Percentiles rank a stretch among this genome's conserved stretches.
Conservation (phyloP, 768 basidiomycete species). For the Xanthoconium stramineum region DNA sequence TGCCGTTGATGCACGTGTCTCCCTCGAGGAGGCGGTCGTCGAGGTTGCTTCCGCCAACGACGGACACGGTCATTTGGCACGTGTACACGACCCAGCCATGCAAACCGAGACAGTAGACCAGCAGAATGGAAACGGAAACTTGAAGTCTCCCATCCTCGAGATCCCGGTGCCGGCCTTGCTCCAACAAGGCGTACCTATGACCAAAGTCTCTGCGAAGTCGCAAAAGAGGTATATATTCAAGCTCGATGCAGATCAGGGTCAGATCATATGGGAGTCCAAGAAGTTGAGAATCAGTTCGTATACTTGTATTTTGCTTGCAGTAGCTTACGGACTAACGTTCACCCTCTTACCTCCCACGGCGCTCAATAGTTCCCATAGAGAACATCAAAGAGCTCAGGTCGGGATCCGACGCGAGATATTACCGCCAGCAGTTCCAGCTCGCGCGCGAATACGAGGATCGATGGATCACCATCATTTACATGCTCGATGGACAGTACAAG, state of each 20-base stretch:
- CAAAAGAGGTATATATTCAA: constrained; percentile 68
- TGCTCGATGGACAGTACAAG: constrained; percentile 75
- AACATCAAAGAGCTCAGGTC: constrained; percentile 84
- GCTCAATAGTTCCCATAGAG: constrained; percentile 70
- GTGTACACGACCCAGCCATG: constrained; percentile 5
- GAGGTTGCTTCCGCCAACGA: not conserved
- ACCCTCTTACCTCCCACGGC: not conserved
- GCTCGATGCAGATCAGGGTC: constrained; percentile 77
- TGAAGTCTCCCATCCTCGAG: constrained; percentile 28
- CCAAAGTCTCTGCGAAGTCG: constrained; percentile 78
- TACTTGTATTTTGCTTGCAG: not conserved
- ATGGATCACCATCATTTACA: constrained; percentile 87
- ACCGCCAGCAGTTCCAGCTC: constrained; percentile 67
- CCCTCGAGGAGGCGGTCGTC: not conserved
- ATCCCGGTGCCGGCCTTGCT: constrained; percentile 55
- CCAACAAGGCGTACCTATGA: constrained; percentile 68
- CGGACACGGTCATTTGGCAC: not conserved
- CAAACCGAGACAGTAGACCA: not conserved
- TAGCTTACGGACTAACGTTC: not conserved
- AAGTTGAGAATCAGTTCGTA: constrained; percentile 61
- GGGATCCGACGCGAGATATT: constrained; percentile 65
- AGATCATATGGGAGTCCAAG: constrained; percentile 76
- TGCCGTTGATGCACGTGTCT: not conserved
- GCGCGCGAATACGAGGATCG: constrained; percentile 58
- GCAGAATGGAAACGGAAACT: not conserved